phyloP scores from a whole-genome alignment of 2,329 filamentous ascomycete species.

The Neonectria neomacrospora region DNA sequence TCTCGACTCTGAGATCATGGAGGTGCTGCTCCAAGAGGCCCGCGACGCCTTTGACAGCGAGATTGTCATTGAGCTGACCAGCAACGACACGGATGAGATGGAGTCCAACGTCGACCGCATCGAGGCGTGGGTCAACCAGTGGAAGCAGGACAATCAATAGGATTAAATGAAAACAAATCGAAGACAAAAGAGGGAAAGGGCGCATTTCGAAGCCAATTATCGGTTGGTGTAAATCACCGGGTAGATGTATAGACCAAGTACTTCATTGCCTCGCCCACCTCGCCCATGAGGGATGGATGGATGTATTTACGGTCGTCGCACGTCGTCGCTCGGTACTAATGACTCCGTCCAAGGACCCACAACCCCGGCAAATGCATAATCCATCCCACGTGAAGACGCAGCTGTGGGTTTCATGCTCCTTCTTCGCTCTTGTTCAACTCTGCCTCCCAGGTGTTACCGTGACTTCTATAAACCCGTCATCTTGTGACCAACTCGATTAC shows the following conservation, averaged over 20 bases:
- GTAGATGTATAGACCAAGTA: background rate
- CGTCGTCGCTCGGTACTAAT: background rate
- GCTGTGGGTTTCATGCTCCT: background rate
- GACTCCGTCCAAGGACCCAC: background rate
- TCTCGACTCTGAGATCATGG: constrained; percentile 96
- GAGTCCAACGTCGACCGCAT: constrained; percentile 89
- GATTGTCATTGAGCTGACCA: constrained; percentile 88
- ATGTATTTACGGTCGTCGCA: background rate
- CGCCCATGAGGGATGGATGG: no score
- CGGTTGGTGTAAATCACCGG: background rate
- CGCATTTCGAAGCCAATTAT: background rate
- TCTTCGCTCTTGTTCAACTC: background rate
- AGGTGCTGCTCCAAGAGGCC: constrained; percentile 91
- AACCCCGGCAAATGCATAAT: constrained; percentile 24
- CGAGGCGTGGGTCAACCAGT: constrained; percentile 82
- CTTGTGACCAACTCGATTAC: background rate
- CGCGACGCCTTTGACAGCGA: constrained; percentile 86
- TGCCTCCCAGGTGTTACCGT: background rate
- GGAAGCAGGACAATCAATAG: constrained; percentile 72
- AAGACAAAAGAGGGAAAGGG: background rate
- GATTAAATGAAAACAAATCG: background rate
- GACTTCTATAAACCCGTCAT: background rate
- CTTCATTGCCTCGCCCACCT: background rate
- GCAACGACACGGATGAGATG: constrained; percentile 84
- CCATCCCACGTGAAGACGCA: background rate